These are phyloP conservation scores for Lactarius deliciosus DNA, from an alignment of 768 basidiomycete species.

Conservation along the genomic window DNA sequence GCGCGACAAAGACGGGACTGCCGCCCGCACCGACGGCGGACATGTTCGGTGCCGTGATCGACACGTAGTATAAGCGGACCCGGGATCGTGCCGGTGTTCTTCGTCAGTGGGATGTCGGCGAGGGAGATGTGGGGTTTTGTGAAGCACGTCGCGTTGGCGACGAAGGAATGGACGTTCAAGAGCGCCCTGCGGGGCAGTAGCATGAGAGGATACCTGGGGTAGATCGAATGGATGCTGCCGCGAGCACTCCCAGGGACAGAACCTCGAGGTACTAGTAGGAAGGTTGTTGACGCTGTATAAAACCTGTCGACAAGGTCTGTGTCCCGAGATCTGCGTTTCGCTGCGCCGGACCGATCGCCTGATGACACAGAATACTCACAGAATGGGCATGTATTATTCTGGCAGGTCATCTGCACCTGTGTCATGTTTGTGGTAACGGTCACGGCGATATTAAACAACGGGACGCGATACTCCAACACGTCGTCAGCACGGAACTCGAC, in stretches of 20 bases:
- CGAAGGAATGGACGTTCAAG: constrained; percentile 53
- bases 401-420: no score
- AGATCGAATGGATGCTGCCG: constrained; percentile 44
- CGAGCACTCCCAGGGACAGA: constrained; percentile 45
- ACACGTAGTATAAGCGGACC: constrained; percentile 46
- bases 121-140: constrained; percentile 37
- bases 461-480: no score
- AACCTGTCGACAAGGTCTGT: no score
- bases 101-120: constrained; percentile 38
- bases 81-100: constrained; percentile 43
- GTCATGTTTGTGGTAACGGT: no score
- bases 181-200: constrained; percentile 29
- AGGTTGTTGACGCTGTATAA: constrained; percentile 29
- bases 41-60: constrained; percentile 45
- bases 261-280: no score
- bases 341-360: no score
- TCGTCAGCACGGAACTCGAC: no score
- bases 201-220: no score
- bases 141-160: constrained; percentile 49
- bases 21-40: constrained; percentile 43
- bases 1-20: constrained; percentile 36
- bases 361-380: no score
- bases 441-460: no score
- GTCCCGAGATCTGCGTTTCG: no score
- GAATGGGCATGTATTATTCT: no score